Conservation (phyloP, 257 asterid genomes). For the Solanum phureja region DNA sequence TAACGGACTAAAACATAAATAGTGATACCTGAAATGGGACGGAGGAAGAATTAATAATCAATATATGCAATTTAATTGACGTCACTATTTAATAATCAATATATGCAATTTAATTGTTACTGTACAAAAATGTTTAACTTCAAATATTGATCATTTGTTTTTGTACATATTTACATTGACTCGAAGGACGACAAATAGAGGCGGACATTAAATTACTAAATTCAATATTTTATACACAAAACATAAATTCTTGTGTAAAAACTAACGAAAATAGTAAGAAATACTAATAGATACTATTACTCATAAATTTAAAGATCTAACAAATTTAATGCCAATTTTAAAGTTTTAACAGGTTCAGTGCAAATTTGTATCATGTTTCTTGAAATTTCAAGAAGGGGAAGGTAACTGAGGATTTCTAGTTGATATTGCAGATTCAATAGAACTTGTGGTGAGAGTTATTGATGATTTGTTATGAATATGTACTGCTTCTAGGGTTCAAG, state of each 20-base stretch:
- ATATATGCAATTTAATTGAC: background rate
- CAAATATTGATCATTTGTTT: slow-evolving; percentile 3
- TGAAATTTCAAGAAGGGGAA: background rate
- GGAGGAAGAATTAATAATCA: background rate
- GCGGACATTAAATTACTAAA: too few relatives aligned
- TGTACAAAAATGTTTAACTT: too few relatives aligned
- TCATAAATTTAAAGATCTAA: background rate
- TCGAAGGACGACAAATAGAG: too few relatives aligned
- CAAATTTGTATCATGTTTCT: background rate
- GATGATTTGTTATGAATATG: background rate
- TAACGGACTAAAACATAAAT: too few relatives aligned
- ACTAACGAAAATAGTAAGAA: background rate
- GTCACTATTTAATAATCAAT: background rate
- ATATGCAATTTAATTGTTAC: background rate
- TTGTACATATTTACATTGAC: too few relatives aligned
- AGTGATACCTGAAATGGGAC: background rate
- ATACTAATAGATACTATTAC: too few relatives aligned
- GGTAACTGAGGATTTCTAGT: background rate
- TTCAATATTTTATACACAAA: too few relatives aligned
- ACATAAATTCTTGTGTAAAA: too few relatives aligned
- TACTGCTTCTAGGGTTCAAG: background rate
- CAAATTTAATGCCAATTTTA: background rate
- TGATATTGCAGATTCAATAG: background rate
- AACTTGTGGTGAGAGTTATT: background rate
- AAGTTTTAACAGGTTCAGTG: background rate